Evolutionary conservation across 148 eudicot species (phyloP), one percentile per base, ranked within the genome.

Genomic region (Linanthus parryae): DNA sequence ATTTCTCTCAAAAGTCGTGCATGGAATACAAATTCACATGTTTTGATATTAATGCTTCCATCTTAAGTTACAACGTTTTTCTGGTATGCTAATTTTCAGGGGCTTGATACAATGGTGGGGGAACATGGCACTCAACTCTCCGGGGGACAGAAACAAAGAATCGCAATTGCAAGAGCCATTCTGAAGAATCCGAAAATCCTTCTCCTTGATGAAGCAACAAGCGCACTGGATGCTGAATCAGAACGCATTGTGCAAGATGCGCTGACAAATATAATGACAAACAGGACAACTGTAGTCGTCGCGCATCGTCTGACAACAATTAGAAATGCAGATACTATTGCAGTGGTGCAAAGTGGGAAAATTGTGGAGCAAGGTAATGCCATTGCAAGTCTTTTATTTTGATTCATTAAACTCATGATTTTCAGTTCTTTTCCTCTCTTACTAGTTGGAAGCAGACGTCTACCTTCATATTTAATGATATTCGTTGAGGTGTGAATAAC

Each of bases 121-220:
- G 97, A 89, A 61, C 85, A 81, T 60, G 95, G 97, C 49, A 77
- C 91, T 48, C 88, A 82, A 52, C 81, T 89, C 14, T 89, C 97
- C 7, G 95, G 97, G 1, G 95, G 97, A 6, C 97, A 89, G 52
- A 89, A 89, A 74, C 97, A 89, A 64, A 75, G 95, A 68, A 66
- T 89, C 57, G 97, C 97, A 42, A 84, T 88, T 33, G 90, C 97
- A 34, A 73, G 97, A 39, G 97, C 90, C 12, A 82, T 88, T 41
- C 58, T 84, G 22, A 88, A 84, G 61, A 64, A 88, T 36, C 97
- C 97, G 3, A 76, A 59, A 74, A 82, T 88, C 19, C 77, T 88
- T 9, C 90, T 84, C 38, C 77, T 88, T 10, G 97, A 88, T 38
- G 97, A 88, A 66, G 97, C 97, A 29, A 89, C 97, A 20, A 89